phyloP scores from a whole-genome alignment of 2,329 filamentous ascomycete species.

The Cladosporium sp. region DNA sequence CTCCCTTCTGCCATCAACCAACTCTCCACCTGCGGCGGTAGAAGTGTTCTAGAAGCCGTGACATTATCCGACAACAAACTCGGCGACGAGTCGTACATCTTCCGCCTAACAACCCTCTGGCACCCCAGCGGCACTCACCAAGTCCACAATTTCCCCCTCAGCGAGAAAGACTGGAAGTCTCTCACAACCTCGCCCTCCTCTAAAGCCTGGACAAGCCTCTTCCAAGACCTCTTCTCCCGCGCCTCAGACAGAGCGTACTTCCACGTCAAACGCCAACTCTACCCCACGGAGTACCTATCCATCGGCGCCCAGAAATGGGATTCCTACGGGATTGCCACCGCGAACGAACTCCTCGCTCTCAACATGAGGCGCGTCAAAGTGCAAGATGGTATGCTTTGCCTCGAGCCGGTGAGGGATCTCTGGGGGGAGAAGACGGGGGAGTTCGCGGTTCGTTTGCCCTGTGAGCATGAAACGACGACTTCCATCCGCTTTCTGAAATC shows the following conservation, averaged over 20 bases:
- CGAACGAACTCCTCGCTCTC: conserved; percentile 2
- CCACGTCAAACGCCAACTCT: conserved; percentile 6
- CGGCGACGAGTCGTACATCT: background rate
- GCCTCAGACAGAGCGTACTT: background rate
- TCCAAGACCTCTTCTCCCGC: background rate
- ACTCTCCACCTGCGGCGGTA: background rate
- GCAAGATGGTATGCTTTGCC: background rate
- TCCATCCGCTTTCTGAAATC: background rate
- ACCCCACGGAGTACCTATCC: background rate
- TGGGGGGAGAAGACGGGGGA: background rate
- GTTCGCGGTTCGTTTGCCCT: background rate
- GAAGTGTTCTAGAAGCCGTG: conserved; percentile 1
- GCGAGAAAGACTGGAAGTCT: background rate
- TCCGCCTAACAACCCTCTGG: background rate
- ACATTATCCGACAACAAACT: background rate
- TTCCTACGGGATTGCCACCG: background rate
- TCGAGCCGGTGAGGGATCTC: background rate
- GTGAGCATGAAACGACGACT: background rate
- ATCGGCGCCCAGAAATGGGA: background rate
- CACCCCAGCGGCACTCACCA: background rate
- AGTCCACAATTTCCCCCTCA: no score
- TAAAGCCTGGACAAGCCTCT: background rate
- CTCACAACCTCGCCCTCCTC: no score
- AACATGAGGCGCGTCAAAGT: background rate
- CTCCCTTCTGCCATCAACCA: background rate